A percentile compares a stretch with the other conserved stretches of the same genome.
Conservation (phyloP, 2,329 filamentous ascomycete genomes). For the Grosmannia huntii region DNA sequence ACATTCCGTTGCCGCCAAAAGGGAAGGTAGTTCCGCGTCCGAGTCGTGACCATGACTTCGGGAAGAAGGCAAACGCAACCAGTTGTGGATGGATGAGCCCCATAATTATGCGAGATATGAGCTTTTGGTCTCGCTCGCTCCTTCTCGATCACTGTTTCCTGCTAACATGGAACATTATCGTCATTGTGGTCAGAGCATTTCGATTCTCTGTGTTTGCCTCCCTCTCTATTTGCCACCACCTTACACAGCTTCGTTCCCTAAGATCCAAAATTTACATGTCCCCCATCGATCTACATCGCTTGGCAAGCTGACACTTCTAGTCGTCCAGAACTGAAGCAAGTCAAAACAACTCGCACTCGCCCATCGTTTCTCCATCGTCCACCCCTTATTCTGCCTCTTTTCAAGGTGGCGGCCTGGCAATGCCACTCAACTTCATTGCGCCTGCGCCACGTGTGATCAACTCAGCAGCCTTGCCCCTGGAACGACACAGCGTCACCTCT, state of each 20-base stretch:
- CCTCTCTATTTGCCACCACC: background rate
- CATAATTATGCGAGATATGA: background rate
- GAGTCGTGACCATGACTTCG: background rate
- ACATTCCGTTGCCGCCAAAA: background rate
- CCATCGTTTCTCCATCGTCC: no score
- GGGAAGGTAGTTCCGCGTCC: background rate
- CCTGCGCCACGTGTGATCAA: background rate
- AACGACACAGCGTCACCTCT: no score
- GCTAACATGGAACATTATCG: background rate
- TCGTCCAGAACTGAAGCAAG: background rate
- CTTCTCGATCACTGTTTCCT: background rate
- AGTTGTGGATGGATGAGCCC: background rate
- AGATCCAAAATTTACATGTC: no score
- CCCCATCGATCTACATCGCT: background rate
- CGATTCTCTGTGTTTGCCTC: background rate
- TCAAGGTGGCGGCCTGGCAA: background rate
- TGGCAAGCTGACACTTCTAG: background rate
- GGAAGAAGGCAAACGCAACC: background rate
- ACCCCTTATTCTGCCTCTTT: background rate
- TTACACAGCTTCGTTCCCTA: background rate
- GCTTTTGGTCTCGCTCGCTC: background rate
- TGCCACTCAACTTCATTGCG: background rate
- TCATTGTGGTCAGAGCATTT: background rate
- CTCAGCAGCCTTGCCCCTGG: background rate
- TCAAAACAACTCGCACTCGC: background rate